These are phyloP conservation scores for Tylopilus cervinicoccineus DNA, from an alignment of 768 basidiomycete genomes.

Conservation along the genomic window DNA sequence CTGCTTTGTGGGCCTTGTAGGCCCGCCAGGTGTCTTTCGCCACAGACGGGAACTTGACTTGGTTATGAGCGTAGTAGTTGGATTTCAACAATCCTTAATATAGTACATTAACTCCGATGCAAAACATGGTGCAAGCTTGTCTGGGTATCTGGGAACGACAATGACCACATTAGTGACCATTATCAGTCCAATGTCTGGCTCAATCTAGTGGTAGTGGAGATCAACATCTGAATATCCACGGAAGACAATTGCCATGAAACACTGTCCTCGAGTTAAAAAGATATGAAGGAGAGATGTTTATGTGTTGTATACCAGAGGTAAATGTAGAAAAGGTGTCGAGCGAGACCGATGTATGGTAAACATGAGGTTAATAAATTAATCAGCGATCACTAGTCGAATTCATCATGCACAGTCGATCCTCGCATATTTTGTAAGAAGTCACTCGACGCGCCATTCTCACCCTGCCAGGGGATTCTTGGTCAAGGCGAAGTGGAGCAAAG, in stretches of 20 bases:
- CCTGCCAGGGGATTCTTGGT: constrained; percentile 1
- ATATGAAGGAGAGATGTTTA: background rate
- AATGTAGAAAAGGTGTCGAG: background rate
- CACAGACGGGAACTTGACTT: constrained; percentile 24
- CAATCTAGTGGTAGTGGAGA: background rate
- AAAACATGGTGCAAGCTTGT: no score
- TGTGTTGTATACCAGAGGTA: background rate
- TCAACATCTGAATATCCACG: background rate
- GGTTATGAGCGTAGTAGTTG: constrained; percentile 45
- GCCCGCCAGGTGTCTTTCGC: constrained; percentile 23
- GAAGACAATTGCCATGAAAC: background rate
- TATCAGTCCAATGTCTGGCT: background rate
- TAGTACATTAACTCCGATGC: constrained; percentile 17
- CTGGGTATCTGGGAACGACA: no score
- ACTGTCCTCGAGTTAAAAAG: background rate
- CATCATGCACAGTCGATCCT: constrained; percentile 6
- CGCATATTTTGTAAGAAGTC: background rate
- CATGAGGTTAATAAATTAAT: constrained; percentile 6
- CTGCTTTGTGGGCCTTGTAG: constrained; percentile 17
- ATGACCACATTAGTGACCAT: no score
- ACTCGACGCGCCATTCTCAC: constrained; percentile 4
- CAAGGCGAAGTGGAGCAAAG: background rate
- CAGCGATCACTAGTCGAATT: constrained; percentile 1
- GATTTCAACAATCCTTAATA: constrained; percentile 79
- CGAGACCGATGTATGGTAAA: background rate